Base-by-base conservation (phyloP, 1,284 basidiomycete genomes). In the Coniferiporia weirii region DNA sequence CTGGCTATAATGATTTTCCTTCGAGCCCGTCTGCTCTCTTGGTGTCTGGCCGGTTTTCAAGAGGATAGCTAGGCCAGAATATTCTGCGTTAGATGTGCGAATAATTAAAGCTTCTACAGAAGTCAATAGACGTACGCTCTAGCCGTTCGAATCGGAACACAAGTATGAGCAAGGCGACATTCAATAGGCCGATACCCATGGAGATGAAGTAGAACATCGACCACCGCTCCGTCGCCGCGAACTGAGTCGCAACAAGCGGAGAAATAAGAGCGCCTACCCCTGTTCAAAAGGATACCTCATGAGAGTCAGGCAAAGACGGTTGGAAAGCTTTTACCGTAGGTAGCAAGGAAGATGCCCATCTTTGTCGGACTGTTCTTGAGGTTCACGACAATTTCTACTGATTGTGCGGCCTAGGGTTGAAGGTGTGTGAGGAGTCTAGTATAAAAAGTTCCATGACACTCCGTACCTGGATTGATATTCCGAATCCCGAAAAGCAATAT, bases 121-220 rank as follows among this genome's bases (percentile, higher is more conserved):
- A 56, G 1, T 4, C 27, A 27, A 27, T 46, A 15, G 13, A 48
- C 45, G 45, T 4, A 82, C 82, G 75, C 52, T 88, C 82, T 64
- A 85, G 83, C 4, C 69, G 75, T 63, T 80, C 78, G 15, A 82
- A 69, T 7, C 76, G 74, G 71, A 89, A 87, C 0, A 84, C 79
- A 20, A 50, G 36, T 7, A n/a, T 15, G 1, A 50, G 17, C 17
- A n/a, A 12, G 17, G 17, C 44, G 17, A 46, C 20, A 19, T 55
- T 55, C 22, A 55, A 20, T 9, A 55, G n/a, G 10, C 20, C 22
- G 40, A 55, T 36, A 13, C 53, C 53, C 22, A 55, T 34, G 10
- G 53, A 55, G 12, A 55, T 55, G 43, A 55, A 36, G 19, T 46
- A 55, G 32, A 46, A 47, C 19, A 15, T 22, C 17, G 19, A 15